A percentile compares a stretch with the other conserved stretches of the same genome.
Conservation (phyloP, 768 basidiomycete genomes). For the Clitopilus passeckerianus region DNA sequence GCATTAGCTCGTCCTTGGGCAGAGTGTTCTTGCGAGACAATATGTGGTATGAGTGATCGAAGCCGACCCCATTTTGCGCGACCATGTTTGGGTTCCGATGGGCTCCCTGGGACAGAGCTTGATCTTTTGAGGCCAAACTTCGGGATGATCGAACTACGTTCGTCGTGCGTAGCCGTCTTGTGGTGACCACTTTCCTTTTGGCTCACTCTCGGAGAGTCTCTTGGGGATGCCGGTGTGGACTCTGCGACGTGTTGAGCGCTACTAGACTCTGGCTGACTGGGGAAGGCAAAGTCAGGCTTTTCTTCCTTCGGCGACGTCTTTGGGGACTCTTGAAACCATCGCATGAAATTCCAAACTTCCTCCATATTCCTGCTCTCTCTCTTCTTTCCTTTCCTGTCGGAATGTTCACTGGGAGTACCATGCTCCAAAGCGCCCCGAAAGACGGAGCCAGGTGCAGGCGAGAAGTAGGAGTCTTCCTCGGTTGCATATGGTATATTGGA, state of each 20-base stretch:
- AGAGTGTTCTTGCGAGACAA: conserved; percentile 28
- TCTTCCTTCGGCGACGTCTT: conserved; percentile 48
- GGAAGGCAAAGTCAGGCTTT: conserved; percentile 27
- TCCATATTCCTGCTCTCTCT: conserved; percentile 43
- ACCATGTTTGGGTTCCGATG: conserved; percentile 19
- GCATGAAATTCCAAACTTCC: conserved; percentile 49
- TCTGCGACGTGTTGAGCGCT: not conserved
- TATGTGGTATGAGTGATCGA: conserved; percentile 59
- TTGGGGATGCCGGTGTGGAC: not conserved
- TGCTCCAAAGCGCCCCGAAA: conserved; percentile 66
- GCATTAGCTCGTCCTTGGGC: conserved; percentile 9
- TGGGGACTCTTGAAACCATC: conserved; percentile 51
- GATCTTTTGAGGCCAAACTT: conserved; percentile 20
- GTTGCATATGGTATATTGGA: conserved; percentile 17
- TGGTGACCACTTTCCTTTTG: not conserved
- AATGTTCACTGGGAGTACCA: conserved; percentile 25
- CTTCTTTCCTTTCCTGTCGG: conserved; percentile 52
- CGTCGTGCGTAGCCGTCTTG: not conserved
- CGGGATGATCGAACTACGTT: not conserved
- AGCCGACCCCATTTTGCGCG: conserved; percentile 57
- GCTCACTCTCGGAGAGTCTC: not conserved
- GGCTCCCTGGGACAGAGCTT: conserved; percentile 26
- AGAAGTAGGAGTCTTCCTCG: conserved; percentile 21
- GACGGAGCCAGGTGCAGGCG: conserved; percentile 18
- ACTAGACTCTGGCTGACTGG: not conserved